A percentile compares a stretch with the other conserved stretches of the same genome.
Conservation (phyloP, 2,329 filamentous ascomycete species). For the Ramularia endophylla region DNA sequence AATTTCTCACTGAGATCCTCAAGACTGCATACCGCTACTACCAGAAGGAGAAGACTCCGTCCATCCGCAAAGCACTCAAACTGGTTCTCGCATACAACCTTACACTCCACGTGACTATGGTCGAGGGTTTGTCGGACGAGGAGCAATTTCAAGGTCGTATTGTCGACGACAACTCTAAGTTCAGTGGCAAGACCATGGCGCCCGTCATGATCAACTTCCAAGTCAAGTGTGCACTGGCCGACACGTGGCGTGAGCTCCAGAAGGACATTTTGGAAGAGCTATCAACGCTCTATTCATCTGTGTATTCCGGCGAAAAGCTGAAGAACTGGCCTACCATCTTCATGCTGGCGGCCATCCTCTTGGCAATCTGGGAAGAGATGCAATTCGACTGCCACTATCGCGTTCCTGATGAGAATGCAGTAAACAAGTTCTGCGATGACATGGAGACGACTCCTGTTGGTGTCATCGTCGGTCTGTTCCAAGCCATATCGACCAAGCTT, state of each 20-base stretch:
- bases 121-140: constrained; percentile 81
- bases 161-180: constrained; percentile 78
- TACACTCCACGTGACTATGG: constrained; percentile 88
- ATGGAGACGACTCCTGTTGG: constrained; percentile 97
- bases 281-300: constrained; percentile 87
- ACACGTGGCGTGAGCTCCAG: constrained; percentile 97
- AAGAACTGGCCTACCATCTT: constrained; percentile 99
- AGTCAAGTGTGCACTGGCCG: constrained; percentile 93
- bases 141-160: constrained; percentile 74
- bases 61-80: constrained; percentile 93
- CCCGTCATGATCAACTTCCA: constrained; percentile 99
- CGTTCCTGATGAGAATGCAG: constrained; percentile 73
- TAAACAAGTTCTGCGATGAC: constrained; percentile 91
- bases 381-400: constrained; percentile 98
- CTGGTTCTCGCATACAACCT: constrained; percentile 93
- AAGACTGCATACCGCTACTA: constrained; percentile 96
- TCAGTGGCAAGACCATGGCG: constrained; percentile 81
- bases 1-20: constrained; percentile 90
- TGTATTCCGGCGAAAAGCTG: constrained; percentile 93
- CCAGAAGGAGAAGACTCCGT: constrained; percentile 75
- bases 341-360: constrained; percentile 86
- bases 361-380: constrained; percentile 98
- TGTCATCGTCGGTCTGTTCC: constrained; percentile 94
- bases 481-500: constrained; percentile 95
- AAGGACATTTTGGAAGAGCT: constrained; percentile 95